Base-by-base conservation (phyloP, 768 basidiomycete species). In the Lactarius hatsudake region DNA sequence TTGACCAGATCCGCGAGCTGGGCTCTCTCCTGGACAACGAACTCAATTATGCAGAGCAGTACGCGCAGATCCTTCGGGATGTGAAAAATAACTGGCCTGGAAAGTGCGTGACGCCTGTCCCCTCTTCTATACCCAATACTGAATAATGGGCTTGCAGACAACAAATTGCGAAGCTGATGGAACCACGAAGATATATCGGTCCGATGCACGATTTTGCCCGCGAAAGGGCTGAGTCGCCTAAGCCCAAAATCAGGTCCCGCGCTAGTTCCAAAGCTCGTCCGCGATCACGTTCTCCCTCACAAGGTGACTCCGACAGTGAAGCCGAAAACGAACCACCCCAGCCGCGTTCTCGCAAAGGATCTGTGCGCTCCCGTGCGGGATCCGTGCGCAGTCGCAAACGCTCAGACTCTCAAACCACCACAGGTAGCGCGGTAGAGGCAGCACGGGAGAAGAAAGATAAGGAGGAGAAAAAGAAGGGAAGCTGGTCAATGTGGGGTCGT, bases 11-110 rank as follows among this genome's bases (percentile, higher is more conserved):
- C 6, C 84, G 83, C 40, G 92, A 90, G 48, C 80, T 97, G 38
- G 85, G 86, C 3, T 76, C 78, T 5, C 85, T 96, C 73, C 78
- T 97, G 40, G 88, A 94, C 59, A 77, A 85, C 13, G 89, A 96
- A 71, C 76, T 89, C 56, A 86, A 86, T 60, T 96, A 87, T 71
- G 88, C 87, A 20, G 83, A 84, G 67, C 84, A 89, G 67, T 91
- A 92, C 72, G 77, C 87, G 20, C 86, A 88, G n/a, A 84, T 91
- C 12, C 76, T 97, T 71, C 81, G 83, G 55, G 90, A 92, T 38
- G 84, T 88, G 58, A 87, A 84, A 72, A 77, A 79, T 0, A 81
- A 82, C 10, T 96, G 93, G 93, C 80, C 82, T 51, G 81, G 84
- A 30, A 65, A 28, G 71, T 65, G 82, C 82, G 90, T 92, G 9